Evolutionary conservation across 2,329 filamentous ascomycete species (phyloP).

Genomic region (Penicillium sp.): DNA sequence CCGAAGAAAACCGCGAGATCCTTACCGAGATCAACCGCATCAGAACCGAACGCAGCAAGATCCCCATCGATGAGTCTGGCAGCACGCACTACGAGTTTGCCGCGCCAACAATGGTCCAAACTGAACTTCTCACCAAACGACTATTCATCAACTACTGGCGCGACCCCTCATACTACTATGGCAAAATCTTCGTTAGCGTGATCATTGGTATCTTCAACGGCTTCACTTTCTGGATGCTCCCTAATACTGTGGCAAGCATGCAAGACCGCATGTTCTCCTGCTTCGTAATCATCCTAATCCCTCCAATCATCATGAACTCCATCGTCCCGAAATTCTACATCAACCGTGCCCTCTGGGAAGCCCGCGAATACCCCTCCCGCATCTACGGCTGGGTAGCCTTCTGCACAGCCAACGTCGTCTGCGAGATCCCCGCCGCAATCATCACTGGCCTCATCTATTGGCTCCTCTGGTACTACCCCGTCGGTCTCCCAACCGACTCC

Average conservation of each 20-base stretch:
- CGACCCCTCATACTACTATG: conserved; percentile 73
- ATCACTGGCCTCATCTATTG: conserved; percentile 67
- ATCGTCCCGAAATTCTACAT: conserved; percentile 76
- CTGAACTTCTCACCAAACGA: conserved; percentile 65
- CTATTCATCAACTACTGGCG: conserved; percentile 75
- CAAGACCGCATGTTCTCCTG: conserved; percentile 76
- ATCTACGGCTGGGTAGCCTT: conserved; percentile 81
- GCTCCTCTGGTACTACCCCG: conserved; percentile 74
- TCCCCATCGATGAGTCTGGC: conserved; percentile 44
- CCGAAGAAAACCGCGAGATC: conserved; percentile 59
- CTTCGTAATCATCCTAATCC: conserved; percentile 66
- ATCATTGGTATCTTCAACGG: conserved; percentile 76
- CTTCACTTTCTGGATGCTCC: conserved; percentile 74
- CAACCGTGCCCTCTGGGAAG: conserved; percentile 72
- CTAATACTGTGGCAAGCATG: conserved; percentile 65
- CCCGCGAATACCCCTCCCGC: conserved; percentile 69
- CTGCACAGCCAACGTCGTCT: conserved; percentile 69
- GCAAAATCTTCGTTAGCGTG: conserved; percentile 71
- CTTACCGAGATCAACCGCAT: conserved; percentile 67
- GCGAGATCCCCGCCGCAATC: conserved; percentile 71
- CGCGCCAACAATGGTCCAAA: conserved; percentile 64
- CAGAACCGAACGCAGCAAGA: conserved; percentile 56
- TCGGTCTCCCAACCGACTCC: conserved; percentile 66
- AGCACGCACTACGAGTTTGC: conserved; percentile 60
- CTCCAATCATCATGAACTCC: conserved; percentile 70